A percentile compares a stretch with the other conserved stretches of the same genome.
Conservation (phyloP, 768 basidiomycete genomes). For the Chiua virens region DNA sequence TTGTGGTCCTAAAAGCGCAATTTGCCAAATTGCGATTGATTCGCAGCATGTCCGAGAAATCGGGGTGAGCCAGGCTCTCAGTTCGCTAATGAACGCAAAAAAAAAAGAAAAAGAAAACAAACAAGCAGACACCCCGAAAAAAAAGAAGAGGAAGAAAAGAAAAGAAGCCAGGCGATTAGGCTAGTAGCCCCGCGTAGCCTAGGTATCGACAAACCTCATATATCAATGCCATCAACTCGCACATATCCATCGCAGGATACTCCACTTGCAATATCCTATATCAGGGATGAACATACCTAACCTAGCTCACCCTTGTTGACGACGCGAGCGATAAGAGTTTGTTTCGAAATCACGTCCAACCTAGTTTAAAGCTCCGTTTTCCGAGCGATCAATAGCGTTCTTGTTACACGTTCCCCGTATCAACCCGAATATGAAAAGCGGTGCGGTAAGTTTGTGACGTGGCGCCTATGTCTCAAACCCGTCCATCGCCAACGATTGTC, state of each 20-base stretch:
- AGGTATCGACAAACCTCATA: too few relatives aligned
- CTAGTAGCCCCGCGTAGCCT: too few relatives aligned
- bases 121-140: background rate
- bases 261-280: too few relatives aligned
- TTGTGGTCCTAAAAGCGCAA: too few relatives aligned
- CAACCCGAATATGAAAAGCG: conserved; percentile 8
- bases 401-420: conserved; percentile 15
- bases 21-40: background rate
- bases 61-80: conserved; percentile 21
- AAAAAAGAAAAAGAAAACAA: background rate
- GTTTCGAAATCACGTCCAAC: conserved; percentile 8
- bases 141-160: background rate
- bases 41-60: background rate
- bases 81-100: conserved; percentile 10
- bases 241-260: too few relatives aligned
- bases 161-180: too few relatives aligned
- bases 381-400: background rate
- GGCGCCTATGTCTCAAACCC: conserved; percentile 2
- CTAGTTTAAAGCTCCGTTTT: conserved; percentile 13
- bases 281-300: too few relatives aligned
- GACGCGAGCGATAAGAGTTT: background rate
- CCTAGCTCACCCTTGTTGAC: too few relatives aligned
- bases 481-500: conserved; percentile 7
- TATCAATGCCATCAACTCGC: too few relatives aligned
- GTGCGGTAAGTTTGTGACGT: conserved; percentile 14